Evolutionary conservation across 2,329 filamentous ascomycete genomes (phyloP).

Genomic region (Aspergillus floridensis): DNA sequence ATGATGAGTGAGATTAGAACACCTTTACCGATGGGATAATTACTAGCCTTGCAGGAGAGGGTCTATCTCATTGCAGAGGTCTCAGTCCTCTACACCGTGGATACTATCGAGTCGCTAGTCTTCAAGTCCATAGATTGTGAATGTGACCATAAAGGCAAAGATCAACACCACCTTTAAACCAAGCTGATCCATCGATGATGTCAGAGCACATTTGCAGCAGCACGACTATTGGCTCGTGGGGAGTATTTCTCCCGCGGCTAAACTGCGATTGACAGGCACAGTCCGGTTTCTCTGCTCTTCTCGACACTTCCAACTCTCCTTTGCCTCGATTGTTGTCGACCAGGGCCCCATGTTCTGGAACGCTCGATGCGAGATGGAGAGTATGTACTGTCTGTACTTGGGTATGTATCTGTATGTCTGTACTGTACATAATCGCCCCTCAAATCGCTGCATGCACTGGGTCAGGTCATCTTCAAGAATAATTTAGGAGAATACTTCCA

Average conservation of each 20-base stretch:
- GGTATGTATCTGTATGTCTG: neutral
- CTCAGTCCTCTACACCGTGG: neutral
- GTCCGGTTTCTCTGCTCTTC: neutral
- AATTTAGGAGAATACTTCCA: neutral
- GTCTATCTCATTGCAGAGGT: neutral
- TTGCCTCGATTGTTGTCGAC: neutral
- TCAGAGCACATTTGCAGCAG: neutral
- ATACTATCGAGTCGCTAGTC: neutral
- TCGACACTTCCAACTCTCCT: neutral
- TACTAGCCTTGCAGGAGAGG: neutral
- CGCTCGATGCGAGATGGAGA: neutral
- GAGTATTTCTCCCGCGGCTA: neutral
- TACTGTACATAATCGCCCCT: neutral
- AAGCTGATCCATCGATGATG: neutral
- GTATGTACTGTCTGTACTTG: too few relatives aligned
- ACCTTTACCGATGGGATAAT: too few relatives aligned
- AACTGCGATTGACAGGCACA: neutral
- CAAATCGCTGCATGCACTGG: neutral
- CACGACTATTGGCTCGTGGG: neutral
- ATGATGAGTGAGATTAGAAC: neutral
- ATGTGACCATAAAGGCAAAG: neutral
- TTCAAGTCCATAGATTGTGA: neutral
- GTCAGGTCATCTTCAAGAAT: neutral
- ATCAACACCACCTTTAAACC: neutral
- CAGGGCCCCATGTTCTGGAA: neutral